phyloP scores from a whole-genome alignment of 345 rosid species.

The Mallotus nudiflorus region DNA sequence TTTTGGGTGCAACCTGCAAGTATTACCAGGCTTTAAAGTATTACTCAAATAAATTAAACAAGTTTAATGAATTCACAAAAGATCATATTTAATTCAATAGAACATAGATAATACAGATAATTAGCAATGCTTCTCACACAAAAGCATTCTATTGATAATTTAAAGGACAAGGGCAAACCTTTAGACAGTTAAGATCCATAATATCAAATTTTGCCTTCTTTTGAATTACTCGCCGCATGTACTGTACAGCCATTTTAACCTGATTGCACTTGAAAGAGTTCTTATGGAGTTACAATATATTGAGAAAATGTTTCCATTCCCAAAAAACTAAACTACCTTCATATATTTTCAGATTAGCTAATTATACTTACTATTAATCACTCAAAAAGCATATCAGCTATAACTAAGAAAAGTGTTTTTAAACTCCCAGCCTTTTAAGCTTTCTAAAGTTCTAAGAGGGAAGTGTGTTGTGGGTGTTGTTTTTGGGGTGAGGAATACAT shows the following conservation, averaged over 20 bases:
- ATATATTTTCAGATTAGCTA: conserved; percentile 12
- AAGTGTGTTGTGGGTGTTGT: too few relatives aligned
- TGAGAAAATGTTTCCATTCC: too few relatives aligned
- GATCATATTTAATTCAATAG: conserved; percentile 1
- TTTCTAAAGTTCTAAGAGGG: background rate
- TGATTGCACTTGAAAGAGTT: conserved; percentile 12
- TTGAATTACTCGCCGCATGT: conserved; percentile 35
- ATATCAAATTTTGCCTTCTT: conserved; percentile 39
- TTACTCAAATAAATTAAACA: conserved; percentile 5
- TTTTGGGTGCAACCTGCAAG: conserved; percentile 37
- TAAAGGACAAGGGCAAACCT: conserved; percentile 25
- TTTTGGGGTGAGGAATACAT: conserved; percentile 8
- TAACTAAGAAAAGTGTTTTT: background rate
- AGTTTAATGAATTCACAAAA: background rate
- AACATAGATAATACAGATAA: background rate
- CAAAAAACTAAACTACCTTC: conserved; percentile 4
- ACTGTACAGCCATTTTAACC: conserved; percentile 41
- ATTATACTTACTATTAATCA: too few relatives aligned
- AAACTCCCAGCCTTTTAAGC: background rate
- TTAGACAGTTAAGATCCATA: conserved; percentile 36
- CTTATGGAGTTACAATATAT: too few relatives aligned
- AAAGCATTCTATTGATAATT: conserved; percentile 8
- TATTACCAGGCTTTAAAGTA: conserved; percentile 9
- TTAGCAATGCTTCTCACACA: background rate
- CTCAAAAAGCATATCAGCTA: background rate